phyloP scores from a whole-genome alignment of 768 basidiomycete species.

The Suillus occidentalis region DNA sequence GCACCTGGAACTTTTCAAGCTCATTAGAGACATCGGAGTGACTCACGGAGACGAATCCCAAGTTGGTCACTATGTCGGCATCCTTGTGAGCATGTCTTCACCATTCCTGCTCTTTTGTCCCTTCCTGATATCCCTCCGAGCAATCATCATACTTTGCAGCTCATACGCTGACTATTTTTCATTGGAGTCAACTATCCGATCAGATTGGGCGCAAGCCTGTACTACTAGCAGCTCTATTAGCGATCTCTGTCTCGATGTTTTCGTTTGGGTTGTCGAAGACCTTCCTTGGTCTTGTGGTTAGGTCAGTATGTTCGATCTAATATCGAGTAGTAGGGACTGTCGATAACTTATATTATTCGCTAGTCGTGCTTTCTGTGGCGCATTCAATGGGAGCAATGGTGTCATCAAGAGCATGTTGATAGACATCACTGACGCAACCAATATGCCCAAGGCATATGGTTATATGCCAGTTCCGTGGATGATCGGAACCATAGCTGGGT shows the following conservation, averaged over 20 bases:
- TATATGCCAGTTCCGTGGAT: slow-evolving; percentile 55
- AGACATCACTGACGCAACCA: slow-evolving; percentile 40
- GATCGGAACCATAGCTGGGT: slow-evolving; percentile 43
- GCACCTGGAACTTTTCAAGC: slow-evolving; percentile 9
- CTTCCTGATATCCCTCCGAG: slow-evolving; percentile 23
- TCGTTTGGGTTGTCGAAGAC: slow-evolving; percentile 48
- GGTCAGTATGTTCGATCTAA: slow-evolving; percentile 23
- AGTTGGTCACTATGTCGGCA: slow-evolving; percentile 48
- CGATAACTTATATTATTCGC: background rate
- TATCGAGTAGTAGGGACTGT: background rate
- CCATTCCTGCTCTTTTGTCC: slow-evolving; percentile 30
- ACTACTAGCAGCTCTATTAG: slow-evolving; percentile 44
- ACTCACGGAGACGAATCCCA: slow-evolving; percentile 45
- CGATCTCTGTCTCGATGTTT: slow-evolving; percentile 46
- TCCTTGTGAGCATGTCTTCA: slow-evolving; percentile 37
- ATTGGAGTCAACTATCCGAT: slow-evolving; percentile 53
- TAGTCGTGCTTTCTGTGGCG: slow-evolving; percentile 46
- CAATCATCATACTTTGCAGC: slow-evolving; percentile 50
- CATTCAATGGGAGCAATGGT: slow-evolving; percentile 53
- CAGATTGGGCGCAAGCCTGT: slow-evolving; percentile 49
- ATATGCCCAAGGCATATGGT: slow-evolving; percentile 45
- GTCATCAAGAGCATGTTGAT: slow-evolving; percentile 46
- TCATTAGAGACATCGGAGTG: slow-evolving; percentile 32
- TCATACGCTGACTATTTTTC: slow-evolving; percentile 45
- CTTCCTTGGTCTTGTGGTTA: slow-evolving; percentile 45